A percentile compares a stretch with the other conserved stretches of the same genome.
Conservation (phyloP, 83 land plant genomes). For the Picea engelmannii region DNA sequence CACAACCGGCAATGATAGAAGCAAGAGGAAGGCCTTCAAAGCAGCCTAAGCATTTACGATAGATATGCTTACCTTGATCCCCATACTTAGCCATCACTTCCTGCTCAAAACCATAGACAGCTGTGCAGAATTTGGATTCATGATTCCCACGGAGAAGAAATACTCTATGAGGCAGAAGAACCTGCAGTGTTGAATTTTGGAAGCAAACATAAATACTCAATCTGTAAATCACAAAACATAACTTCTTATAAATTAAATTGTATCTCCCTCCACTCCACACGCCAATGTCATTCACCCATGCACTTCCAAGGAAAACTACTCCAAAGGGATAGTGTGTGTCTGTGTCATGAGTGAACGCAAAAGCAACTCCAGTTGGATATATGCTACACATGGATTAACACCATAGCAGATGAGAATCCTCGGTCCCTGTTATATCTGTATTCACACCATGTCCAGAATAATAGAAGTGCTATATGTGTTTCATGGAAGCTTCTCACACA, state of each 20-base stretch:
- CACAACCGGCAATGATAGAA: constrained; percentile 83
- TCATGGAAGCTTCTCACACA: background rate
- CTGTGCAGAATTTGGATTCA: constrained; percentile 92
- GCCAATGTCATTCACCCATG: background rate
- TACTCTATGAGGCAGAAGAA: constrained; percentile 80
- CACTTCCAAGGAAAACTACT: background rate
- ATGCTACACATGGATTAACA: background rate
- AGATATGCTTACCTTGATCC: constrained; percentile 74
- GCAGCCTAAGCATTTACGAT: constrained; percentile 84
- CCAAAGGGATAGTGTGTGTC: background rate
- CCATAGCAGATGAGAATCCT: background rate
- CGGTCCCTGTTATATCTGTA: background rate
- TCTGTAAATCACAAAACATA: constrained; percentile 3
- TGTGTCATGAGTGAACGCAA: background rate
- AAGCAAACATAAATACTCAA: background rate
- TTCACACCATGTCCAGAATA: background rate
- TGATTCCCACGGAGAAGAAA: constrained; percentile 94
- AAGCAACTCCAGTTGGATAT: background rate
- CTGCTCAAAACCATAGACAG: constrained; percentile 91
- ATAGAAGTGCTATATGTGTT: background rate
- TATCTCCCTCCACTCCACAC: background rate
- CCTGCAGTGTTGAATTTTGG: constrained; percentile 38
- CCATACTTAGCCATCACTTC: constrained; percentile 94
- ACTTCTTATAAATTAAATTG: too few species aligned
- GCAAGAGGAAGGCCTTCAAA: constrained; percentile 99